phyloP scores from a whole-genome alignment of 139 green algal genomes.

The Chlorella sp. region DNA sequence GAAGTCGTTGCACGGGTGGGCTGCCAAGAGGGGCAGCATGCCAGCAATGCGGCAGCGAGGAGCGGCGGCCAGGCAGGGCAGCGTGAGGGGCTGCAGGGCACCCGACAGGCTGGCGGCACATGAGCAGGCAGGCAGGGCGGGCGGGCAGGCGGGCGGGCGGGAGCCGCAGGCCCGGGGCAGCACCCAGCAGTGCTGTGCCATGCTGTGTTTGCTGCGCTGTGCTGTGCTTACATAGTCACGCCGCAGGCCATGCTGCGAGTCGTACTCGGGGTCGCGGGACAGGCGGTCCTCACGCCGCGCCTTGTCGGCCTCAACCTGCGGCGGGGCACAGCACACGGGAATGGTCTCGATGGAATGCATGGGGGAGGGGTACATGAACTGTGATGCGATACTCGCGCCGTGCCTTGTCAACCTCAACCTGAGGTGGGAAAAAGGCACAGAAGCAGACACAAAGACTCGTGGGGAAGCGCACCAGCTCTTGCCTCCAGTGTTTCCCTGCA shows the following conservation, averaged over 20 bases:
- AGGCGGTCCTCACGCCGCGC: slow-evolving; percentile 51
- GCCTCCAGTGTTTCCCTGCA: neutral
- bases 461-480: neutral
- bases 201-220: neutral
- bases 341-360: no score
- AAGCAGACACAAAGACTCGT: no score
- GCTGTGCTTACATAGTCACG: slow-evolving; percentile 39
- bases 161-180: neutral
- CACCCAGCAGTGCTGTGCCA: neutral
- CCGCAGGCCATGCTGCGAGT: slow-evolving; percentile 47
- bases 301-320: slow-evolving; percentile 50
- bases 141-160: no score
- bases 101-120: no score
- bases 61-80: neutral
- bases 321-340: neutral
- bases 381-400: slow-evolving; percentile 40
- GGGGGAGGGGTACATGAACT: neutral
- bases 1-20: no score
- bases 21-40: no score
- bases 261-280: slow-evolving; percentile 62
- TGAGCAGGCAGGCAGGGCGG: neutral
- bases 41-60: neutral
- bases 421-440: no score
- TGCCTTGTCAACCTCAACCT: slow-evolving; percentile 51
- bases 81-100: neutral